Percentiles rank a stretch among this genome's conserved stretches.
Evolutionary conservation across 2,329 filamentous ascomycete species (phyloP).

Genomic region (Diatrype stigma): DNA sequence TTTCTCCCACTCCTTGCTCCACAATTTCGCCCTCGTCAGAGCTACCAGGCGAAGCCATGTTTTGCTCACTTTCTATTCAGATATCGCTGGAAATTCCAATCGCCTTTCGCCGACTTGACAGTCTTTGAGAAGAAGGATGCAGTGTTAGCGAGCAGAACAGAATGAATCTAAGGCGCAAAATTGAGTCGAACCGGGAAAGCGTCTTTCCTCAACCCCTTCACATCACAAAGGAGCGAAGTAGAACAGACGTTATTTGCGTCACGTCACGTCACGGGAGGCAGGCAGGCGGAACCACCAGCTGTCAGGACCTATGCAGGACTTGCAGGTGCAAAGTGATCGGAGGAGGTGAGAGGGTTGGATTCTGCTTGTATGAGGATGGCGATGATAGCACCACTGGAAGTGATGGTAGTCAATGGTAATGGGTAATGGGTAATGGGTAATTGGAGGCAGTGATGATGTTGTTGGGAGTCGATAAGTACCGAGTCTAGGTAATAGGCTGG

Average conservation of each 20-base stretch:
- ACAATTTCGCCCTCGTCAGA: conserved; percentile 86
- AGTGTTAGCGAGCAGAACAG: conserved; percentile 25
- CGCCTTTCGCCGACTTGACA: conserved; percentile 11
- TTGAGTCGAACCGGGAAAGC: conserved; percentile 32
- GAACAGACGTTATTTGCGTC: neutral
- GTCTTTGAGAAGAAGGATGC: conserved; percentile 18
- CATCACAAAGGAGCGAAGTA: conserved; percentile 17
- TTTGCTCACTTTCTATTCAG: conserved; percentile 26
- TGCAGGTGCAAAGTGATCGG: neutral
- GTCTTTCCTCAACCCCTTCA: conserved; percentile 23
- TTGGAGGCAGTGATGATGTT: neutral
- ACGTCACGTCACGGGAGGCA: neutral
- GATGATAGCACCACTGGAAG: neutral
- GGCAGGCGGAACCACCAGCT: neutral
- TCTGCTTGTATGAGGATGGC: neutral
- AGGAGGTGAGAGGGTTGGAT: neutral
- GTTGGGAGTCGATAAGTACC: neutral
- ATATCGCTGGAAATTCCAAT: conserved; percentile 14
- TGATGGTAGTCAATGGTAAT: neutral
- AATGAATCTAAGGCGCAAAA: conserved; percentile 23
- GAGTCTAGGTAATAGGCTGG: too few species aligned
- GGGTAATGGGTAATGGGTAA: neutral
- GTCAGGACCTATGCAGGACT: neutral
- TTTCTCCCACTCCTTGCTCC: conserved; percentile 60
- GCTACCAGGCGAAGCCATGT: conserved; percentile 44